phyloP scores from a whole-genome alignment of 805 yeast genomes.

The Lachancea sp. region DNA sequence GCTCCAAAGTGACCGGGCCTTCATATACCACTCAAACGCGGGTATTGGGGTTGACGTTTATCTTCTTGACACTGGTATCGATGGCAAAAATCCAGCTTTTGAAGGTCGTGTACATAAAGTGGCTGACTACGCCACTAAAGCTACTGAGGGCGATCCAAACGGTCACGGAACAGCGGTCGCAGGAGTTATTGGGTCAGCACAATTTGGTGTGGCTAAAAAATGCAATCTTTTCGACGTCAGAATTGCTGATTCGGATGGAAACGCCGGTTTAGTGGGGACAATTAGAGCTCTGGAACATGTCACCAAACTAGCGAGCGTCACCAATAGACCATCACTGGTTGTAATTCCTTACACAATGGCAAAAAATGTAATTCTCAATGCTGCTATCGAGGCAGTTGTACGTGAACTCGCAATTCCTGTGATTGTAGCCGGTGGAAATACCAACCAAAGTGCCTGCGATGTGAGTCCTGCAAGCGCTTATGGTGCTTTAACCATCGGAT shows the following conservation, averaged over 20 bases:
- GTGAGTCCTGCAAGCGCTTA: conserved; percentile 79
- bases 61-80: conserved; percentile 81
- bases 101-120: conserved; percentile 56
- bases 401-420: conserved; percentile 57
- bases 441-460: conserved; percentile 66
- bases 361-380: conserved; percentile 46
- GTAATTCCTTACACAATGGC: conserved; percentile 51
- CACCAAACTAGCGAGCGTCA: conserved; percentile 45
- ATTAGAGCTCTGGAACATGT: conserved; percentile 63
- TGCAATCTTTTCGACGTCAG: conserved; percentile 63
- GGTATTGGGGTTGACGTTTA: conserved; percentile 69
- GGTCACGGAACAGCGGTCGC: conserved; percentile 97
- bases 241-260: conserved; percentile 60
- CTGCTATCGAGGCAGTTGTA: conserved; percentile 69
- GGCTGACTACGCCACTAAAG: conserved; percentile 54
- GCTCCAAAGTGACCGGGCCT: conserved; percentile 21
- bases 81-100: conserved; percentile 51
- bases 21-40: conserved; percentile 30
- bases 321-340: conserved; percentile 49
- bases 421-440: conserved; percentile 85
- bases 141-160: conserved; percentile 50
- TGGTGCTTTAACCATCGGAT: conserved; percentile 75
- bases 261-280: conserved; percentile 61
- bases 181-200: conserved; percentile 72
- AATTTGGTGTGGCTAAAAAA: conserved; percentile 77